Evolutionary conservation across 1,139 yeast genomes (phyloP).

Genomic region (Hyphopichia khmerensis): DNA sequence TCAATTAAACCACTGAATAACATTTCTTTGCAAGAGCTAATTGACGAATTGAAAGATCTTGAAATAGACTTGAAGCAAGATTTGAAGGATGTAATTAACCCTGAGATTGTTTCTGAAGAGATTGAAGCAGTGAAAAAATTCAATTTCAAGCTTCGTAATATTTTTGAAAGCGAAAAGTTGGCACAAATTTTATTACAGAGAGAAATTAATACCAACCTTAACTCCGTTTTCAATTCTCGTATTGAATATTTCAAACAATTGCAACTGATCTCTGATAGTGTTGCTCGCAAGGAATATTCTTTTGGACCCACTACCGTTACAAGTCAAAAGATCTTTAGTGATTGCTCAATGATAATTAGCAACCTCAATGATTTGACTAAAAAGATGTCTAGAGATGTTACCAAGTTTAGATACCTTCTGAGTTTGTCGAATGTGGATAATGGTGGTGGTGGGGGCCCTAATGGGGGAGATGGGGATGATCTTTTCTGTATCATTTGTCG

Average conservation of each 20-base stretch:
- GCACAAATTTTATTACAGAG: slow-evolving; percentile 39
- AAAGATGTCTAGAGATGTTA: slow-evolving; percentile 39
- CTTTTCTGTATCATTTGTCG: slow-evolving; percentile 77
- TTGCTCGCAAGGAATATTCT: slow-evolving; percentile 23
- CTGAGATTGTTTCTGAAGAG: slow-evolving; percentile 12
- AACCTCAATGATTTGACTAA: slow-evolving; percentile 5
- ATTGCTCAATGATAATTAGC: neutral
- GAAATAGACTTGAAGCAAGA: slow-evolving; percentile 23
- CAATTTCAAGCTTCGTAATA: slow-evolving; percentile 20
- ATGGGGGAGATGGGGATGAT: slow-evolving; percentile 30
- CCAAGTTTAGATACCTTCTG: slow-evolving; percentile 54
- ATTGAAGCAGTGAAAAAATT: slow-evolving; percentile 23
- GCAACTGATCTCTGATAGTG: slow-evolving; percentile 83
- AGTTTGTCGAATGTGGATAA: slow-evolving; percentile 2
- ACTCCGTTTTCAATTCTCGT: slow-evolving; percentile 71
- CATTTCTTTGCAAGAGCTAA: slow-evolving; percentile 31
- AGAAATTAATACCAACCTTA: slow-evolving; percentile 52
- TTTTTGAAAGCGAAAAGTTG: slow-evolving; percentile 44
- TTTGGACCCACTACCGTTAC: neutral
- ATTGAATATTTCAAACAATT: slow-evolving; percentile 80
- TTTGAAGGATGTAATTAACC: slow-evolving; percentile 4
- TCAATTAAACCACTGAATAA: slow-evolving; percentile 28
- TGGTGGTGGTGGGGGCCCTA: neutral
- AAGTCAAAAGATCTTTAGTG: neutral
- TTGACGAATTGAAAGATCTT: slow-evolving; percentile 21